A percentile compares a stretch with the other conserved stretches of the same genome.
These are phyloP conservation scores for Sporodiniella umbellata DNA, from an alignment of 371 early-diverging fungal genomes.

Conservation along the genomic window DNA sequence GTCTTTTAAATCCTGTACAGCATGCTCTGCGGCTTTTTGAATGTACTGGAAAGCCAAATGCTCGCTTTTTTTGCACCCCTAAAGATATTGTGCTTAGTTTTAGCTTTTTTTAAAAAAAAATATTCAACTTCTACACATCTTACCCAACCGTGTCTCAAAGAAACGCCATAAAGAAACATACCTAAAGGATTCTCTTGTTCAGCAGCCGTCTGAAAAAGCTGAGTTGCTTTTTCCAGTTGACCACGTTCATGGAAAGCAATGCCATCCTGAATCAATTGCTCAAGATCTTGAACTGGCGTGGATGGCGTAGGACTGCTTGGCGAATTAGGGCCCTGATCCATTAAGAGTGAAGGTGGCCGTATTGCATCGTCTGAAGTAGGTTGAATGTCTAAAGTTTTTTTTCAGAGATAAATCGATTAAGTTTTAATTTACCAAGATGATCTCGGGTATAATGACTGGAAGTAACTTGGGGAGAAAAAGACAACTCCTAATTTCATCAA, in stretches of 20 bases:
- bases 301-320: slow-evolving; percentile 5
- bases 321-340: slow-evolving; percentile 6
- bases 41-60: slow-evolving; percentile 65
- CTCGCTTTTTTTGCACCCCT: slow-evolving; percentile 69
- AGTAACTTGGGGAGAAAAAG: no score
- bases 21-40: slow-evolving; percentile 77
- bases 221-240: slow-evolving; percentile 67
- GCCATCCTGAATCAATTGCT: slow-evolving; percentile 43
- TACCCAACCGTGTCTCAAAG: slow-evolving; percentile 82
- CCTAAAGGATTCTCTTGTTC: slow-evolving; percentile 66
- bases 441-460: slow-evolving; percentile 11
- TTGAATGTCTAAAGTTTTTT: no score
- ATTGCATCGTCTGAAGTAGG: background rate
- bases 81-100: background rate
- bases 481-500: no score
- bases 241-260: slow-evolving; percentile 70
- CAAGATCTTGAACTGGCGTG: slow-evolving; percentile 4
- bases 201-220: slow-evolving; percentile 70
- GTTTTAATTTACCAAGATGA: slow-evolving; percentile 8
- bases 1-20: slow-evolving; percentile 56
- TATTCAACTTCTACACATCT: no score
- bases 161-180: slow-evolving; percentile 79
- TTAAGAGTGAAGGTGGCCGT: slow-evolving; percentile 11
- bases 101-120: background rate
- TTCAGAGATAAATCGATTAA: background rate